Conservation (phyloP, 306 rosid genomes). For the Echinosophora koreensis region DNA sequence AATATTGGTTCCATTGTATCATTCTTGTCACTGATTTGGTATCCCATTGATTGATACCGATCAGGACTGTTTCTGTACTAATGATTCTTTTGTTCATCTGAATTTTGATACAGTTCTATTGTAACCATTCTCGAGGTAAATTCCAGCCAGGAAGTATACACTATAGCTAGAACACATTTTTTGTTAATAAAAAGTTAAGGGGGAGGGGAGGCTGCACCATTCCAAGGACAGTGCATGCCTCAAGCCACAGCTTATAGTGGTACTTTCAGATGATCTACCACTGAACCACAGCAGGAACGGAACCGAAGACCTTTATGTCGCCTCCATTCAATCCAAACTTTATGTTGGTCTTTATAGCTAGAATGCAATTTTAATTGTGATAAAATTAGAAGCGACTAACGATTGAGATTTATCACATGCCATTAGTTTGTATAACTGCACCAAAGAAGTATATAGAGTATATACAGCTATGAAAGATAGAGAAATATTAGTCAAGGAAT, state of each 20-base stretch:
- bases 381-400: constrained; percentile 8
- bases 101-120: no score
- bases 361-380: neutral
- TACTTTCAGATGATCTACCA: neutral
- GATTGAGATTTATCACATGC: neutral
- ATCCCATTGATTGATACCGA: no score
- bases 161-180: neutral
- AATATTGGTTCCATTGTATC: no score
- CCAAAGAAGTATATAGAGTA: neutral
- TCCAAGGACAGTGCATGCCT: neutral
- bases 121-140: neutral
- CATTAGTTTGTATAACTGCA: neutral
- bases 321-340: neutral
- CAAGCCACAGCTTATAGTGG: no score
- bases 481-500: neutral
- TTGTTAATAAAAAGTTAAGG: neutral
- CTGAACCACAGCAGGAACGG: neutral
- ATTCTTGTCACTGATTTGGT: no score
- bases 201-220: neutral
- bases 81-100: no score
- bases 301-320: neutral
- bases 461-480: neutral
- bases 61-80: no score
- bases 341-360: constrained; percentile 17
- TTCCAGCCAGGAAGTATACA: neutral